These are phyloP conservation scores for Boletus rufocinnamomeus DNA, from an alignment of 768 basidiomycete genomes.

Conservation along the genomic window DNA sequence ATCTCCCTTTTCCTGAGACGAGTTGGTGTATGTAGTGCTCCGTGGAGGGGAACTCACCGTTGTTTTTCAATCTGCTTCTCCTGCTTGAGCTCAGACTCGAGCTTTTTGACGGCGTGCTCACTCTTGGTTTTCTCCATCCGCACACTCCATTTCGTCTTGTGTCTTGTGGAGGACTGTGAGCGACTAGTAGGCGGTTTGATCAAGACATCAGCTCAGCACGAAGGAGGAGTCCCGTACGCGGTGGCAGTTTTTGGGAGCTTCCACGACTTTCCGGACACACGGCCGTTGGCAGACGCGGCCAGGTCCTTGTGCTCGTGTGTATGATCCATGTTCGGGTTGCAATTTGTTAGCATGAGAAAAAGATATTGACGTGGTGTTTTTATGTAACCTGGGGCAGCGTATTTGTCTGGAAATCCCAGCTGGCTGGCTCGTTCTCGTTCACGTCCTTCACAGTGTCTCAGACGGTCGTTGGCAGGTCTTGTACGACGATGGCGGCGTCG, in stretches of 20 bases:
- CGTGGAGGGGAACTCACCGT: constrained; percentile 42
- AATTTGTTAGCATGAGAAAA: constrained; percentile 24
- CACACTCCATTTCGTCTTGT: constrained; percentile 70
- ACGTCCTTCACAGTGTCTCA: not conserved
- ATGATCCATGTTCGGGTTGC: not conserved
- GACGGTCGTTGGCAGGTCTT: constrained; percentile 8
- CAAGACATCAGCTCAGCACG: constrained; percentile 3
- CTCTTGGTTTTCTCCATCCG: constrained; percentile 70
- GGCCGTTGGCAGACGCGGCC: constrained; percentile 61
- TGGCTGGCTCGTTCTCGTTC: constrained; percentile 1
- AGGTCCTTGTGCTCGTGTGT: constrained; percentile 35
- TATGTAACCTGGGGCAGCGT: constrained; percentile 25
- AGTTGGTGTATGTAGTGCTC: not conserved
- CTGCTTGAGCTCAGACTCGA: constrained; percentile 71
- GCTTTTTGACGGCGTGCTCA: constrained; percentile 68
- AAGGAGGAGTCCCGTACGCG: constrained; percentile 40
- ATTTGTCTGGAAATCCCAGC: constrained; percentile 9
- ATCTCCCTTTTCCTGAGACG: constrained; percentile 60
- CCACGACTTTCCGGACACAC: constrained; percentile 73
- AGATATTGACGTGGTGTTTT: constrained; percentile 6
- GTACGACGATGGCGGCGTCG: constrained; percentile 44
- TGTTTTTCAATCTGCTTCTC: constrained; percentile 71
- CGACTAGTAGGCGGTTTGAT: constrained; percentile 45
- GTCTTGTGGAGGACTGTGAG: constrained; percentile 62
- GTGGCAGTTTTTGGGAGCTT: constrained; percentile 52